Conservation (phyloP, 1,139 yeast species). For the Yamadazyma triangularis region DNA sequence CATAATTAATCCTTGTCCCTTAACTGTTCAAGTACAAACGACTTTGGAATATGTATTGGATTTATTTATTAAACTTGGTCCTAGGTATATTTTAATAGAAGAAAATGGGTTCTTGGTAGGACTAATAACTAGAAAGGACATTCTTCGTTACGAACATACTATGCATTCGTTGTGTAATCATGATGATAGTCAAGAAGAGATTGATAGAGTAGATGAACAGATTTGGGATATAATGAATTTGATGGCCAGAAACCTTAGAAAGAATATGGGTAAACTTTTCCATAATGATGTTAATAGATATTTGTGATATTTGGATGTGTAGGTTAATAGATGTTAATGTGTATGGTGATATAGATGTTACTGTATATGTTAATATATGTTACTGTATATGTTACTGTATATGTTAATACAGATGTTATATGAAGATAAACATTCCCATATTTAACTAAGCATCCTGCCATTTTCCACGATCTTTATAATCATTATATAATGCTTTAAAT, state of each 20-base stretch:
- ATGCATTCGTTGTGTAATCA: conserved; percentile 19
- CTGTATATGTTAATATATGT: too few relatives aligned
- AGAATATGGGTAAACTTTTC: conserved; percentile 26
- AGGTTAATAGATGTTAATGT: too few relatives aligned
- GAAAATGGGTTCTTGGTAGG: conserved; percentile 53
- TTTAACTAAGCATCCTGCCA: conserved; percentile 68
- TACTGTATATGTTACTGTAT: too few relatives aligned
- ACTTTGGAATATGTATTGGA: conserved; percentile 63
- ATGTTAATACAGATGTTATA: too few relatives aligned
- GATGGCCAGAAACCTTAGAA: conserved; percentile 16
- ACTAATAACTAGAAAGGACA: conserved; percentile 62
- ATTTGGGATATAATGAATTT: conserved; percentile 35
- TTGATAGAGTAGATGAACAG: conserved; percentile 25
- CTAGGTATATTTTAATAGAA: conserved; percentile 67
- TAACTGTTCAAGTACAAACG: conserved; percentile 51
- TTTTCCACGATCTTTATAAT: conserved; percentile 73
- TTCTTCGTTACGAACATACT: conserved; percentile 51
- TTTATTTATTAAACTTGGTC: conserved; percentile 76
- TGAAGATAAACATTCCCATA: too few relatives aligned
- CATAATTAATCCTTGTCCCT: conserved; percentile 57
- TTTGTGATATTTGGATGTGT: too few relatives aligned
- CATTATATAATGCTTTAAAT: conserved; percentile 63
- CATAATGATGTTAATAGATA: conserved; percentile 27
- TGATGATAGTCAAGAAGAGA: conserved; percentile 9
- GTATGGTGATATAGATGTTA: too few relatives aligned